Evolutionary conservation across 2,329 filamentous ascomycete species (phyloP).

Genomic region (Cladosporium halotolerans): DNA sequence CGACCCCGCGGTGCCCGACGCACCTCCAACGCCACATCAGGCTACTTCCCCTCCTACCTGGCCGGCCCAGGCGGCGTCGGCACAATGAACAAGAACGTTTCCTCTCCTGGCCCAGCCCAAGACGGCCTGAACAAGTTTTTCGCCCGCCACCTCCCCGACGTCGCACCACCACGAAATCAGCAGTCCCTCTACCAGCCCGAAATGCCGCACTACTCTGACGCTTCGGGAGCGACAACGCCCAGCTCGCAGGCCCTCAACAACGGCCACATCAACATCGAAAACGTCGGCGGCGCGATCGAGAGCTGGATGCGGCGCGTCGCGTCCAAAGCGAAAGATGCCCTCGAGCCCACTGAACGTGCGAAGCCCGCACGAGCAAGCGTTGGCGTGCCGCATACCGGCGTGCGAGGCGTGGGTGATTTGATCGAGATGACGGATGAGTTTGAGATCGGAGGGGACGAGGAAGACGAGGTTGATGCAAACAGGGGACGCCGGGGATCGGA

Average conservation of each 20-base stretch:
- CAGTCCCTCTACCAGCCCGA: conserved; percentile 50
- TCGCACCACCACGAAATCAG: conserved; percentile 59
- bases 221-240: conserved; percentile 24
- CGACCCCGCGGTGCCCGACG: conserved; percentile 36
- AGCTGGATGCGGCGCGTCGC: conserved; percentile 84
- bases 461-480: conserved; percentile 19
- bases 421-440: conserved; percentile 65
- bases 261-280: conserved; percentile 55
- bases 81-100: conserved; percentile 64
- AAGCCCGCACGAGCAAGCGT: conserved; percentile 24
- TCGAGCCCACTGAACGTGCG: conserved; percentile 15
- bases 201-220: conserved; percentile 48
- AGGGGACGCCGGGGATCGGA: conserved; percentile 25
- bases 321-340: conserved; percentile 45
- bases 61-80: conserved; percentile 83
- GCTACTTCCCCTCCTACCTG: conserved; percentile 50
- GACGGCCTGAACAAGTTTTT: conserved; percentile 82
- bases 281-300: conserved; percentile 81
- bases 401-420: conserved; percentile 53
- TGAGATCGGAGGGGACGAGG: conserved; percentile 33
- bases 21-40: conserved; percentile 33
- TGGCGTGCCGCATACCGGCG: conserved; percentile 28
- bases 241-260: conserved; percentile 15
- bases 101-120: conserved; percentile 71
- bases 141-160: conserved; percentile 71